Evolutionary conservation across 306 rosid species (phyloP), one percentile per base, ranked within the genome.

Genomic region (Sicyos edulis): DNA sequence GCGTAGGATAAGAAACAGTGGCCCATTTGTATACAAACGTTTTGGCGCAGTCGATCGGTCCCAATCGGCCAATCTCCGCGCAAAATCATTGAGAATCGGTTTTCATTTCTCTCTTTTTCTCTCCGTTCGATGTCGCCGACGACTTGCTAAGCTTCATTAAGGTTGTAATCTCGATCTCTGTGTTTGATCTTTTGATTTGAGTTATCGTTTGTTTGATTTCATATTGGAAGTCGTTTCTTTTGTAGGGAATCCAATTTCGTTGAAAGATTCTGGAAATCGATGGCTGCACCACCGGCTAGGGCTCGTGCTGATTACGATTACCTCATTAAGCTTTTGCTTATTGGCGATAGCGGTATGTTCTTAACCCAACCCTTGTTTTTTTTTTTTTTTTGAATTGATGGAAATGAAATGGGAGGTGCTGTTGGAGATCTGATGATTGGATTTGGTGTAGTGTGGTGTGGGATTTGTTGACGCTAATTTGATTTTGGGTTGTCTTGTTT

Each of bases 271-370:
- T 55, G 52, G 64, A 49, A 73, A 63, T 21, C 75, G 64, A 89
- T 89, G 91, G 91, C 92, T 73, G 85, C 91, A 40, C 82, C 84
- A 68, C 85, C 96, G 65, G 85, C 82, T 32, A 83, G 91, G 81
- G 90, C 91, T 75, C 96, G 95, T 72, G 91, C 91, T 34, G 96
- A 90, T 90, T 85, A 90, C 86, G 96, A 90, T 83, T 85, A 86
- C 80, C 96, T 90, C 75, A 88, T 90, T 82, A 90, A 90, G 75
- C 95, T 90, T 73, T 92, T 90, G 74, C 96, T 90, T 62, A 90
- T 90, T 19, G 96, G 96, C 78, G 95, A 90, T 62, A 90, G 96
- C 64, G 96, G 96, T 88, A 32, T 19, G 88, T 82, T 61, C n/a
- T 14, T 22, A 2, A 6, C 7, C n/a, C 59, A 42, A 42, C 47